Conservation (phyloP, 257 asterid genomes). For the Solanum pinnatisectum region DNA sequence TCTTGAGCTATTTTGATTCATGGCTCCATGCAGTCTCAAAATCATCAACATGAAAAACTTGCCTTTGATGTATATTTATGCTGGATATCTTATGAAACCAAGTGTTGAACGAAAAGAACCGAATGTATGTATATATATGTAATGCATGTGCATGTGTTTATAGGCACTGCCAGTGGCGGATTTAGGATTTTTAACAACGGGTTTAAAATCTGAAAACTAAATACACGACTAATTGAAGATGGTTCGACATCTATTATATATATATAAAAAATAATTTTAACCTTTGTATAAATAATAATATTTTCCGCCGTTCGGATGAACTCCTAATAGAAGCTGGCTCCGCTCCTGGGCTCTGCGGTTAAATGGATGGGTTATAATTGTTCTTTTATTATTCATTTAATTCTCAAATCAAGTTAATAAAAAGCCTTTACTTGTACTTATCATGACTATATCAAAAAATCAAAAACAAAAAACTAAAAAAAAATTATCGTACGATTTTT, state of each 20-base stretch:
- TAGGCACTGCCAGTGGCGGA: background rate
- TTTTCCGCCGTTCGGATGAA: no score
- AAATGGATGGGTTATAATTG: background rate
- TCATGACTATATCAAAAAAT: background rate
- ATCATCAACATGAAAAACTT: background rate
- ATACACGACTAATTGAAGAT: no score
- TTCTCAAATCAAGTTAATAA: background rate
- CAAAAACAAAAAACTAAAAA: no score
- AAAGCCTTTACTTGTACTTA: background rate
- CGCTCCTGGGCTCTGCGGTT: no score
- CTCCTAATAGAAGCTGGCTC: no score
- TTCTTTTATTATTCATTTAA: background rate
- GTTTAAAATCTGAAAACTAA: no score
- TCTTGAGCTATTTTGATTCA: background rate
- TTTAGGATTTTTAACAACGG: no score
- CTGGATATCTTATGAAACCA: background rate
- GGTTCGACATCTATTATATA: no score
- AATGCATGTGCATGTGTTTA: background rate
- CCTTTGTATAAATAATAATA: no score
- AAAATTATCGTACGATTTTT: no score
- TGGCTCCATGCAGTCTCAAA: background rate
- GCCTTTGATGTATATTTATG: background rate
- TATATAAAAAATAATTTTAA: no score
- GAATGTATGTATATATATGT: background rate
- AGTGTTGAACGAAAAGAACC: background rate